These are phyloP conservation scores for Quercus dentata DNA, from an alignment of 306 rosid species.

Conservation along the genomic window DNA sequence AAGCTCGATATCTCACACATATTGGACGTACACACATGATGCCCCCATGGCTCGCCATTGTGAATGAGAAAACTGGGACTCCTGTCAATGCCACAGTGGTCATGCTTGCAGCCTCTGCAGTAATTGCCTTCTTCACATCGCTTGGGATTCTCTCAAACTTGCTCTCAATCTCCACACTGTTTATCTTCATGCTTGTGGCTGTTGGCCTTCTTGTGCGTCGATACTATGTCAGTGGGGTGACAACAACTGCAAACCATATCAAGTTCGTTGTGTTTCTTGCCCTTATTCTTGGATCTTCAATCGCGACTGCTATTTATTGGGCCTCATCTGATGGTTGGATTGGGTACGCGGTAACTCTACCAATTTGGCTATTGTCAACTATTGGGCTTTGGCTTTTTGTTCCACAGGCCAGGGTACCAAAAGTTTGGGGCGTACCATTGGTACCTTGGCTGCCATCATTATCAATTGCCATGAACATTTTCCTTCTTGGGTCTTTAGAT, in stretches of 20 bases:
- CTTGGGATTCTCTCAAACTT: conserved; percentile 52
- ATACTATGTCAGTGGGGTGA: conserved; percentile 49
- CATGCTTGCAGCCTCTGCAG: conserved; percentile 52
- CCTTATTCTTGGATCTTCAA: conserved; percentile 45
- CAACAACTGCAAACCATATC: conserved; percentile 22
- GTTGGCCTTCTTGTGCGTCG: conserved; percentile 67
- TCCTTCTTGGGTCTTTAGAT: conserved; percentile 81
- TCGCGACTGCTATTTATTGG: conserved; percentile 41
- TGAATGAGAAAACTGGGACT: conserved; percentile 58
- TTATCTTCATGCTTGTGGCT: conserved; percentile 78
- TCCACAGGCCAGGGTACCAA: conserved; percentile 64
- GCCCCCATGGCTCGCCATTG: conserved; percentile 80
- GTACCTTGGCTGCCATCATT: conserved; percentile 77
- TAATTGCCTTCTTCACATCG: conserved; percentile 66
- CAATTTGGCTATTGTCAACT: conserved; percentile 57
- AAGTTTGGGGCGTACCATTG: conserved; percentile 74
- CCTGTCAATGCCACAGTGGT: conserved; percentile 67
- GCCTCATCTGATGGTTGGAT: conserved; percentile 33
- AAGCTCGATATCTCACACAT: conserved; percentile 82
- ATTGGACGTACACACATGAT: conserved; percentile 87
- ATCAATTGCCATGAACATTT: conserved; percentile 65
- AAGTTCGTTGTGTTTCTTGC: conserved; percentile 41
- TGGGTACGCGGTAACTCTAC: conserved; percentile 38
- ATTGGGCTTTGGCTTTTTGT: conserved; percentile 38
- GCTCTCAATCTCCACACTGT: conserved; percentile 71